Percentiles rank a stretch among this genome's conserved stretches.
These are phyloP conservation scores for Sisymbrium irio DNA, from an alignment of 345 rosid species.

Conservation along the genomic window DNA sequence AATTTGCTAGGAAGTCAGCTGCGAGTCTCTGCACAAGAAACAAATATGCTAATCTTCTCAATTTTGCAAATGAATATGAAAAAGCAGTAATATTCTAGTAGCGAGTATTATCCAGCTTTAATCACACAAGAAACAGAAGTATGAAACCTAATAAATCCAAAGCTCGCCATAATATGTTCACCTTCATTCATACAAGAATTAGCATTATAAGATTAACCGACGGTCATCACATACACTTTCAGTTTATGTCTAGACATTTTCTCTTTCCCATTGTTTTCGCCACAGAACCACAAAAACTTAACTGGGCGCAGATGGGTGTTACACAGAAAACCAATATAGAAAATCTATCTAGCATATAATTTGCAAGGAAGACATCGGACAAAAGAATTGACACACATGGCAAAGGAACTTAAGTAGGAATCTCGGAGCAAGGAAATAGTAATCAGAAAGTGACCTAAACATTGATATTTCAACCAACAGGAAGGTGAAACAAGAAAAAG, in stretches of 20 bases:
- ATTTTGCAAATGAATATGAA: neutral
- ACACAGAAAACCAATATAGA: neutral
- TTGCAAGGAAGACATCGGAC: neutral
- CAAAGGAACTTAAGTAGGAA: neutral
- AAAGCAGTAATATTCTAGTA: neutral
- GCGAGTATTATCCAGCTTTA: neutral
- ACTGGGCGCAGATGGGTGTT: neutral
- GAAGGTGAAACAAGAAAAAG: conserved; percentile 13
- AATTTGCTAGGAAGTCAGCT: conserved; percentile 75
- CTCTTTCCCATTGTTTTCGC: neutral
- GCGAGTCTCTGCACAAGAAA: conserved; percentile 81
- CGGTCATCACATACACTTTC: neutral
- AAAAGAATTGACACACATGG: conserved; percentile 9
- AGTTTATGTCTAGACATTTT: neutral
- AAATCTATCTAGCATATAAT: neutral
- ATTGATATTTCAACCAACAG: conserved; percentile 3
- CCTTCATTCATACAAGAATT: neutral
- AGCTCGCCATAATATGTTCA: neutral
- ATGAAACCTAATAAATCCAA: conserved; percentile 10
- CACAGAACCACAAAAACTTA: neutral
- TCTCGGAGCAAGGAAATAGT: neutral
- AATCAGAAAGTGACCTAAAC: neutral
- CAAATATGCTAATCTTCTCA: conserved; percentile 14
- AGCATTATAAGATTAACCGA: neutral
- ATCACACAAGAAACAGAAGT: conserved; percentile 10